Evolutionary conservation across 2,329 filamentous ascomycete species (phyloP).

Genomic region (Fusarium chuoi): DNA sequence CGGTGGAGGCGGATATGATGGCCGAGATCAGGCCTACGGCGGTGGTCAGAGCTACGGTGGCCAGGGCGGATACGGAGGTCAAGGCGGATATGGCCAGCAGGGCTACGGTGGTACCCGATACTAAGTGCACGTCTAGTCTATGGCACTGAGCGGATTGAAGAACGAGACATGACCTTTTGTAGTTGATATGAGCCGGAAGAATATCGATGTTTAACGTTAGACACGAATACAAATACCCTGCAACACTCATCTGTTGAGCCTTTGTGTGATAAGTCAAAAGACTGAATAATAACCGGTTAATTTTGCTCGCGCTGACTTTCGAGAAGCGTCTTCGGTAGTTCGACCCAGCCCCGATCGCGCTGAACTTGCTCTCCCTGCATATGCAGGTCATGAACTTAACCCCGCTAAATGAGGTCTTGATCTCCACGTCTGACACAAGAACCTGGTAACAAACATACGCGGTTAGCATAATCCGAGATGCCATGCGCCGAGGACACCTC

Average conservation of each 20-base stretch:
- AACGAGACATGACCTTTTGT: neutral
- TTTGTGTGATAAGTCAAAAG: too few relatives aligned
- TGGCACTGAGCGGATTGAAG: neutral
- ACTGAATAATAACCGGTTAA: neutral
- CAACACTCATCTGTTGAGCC: neutral
- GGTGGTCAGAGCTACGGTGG: neutral
- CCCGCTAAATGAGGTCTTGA: neutral
- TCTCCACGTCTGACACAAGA: neutral
- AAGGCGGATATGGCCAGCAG: neutral
- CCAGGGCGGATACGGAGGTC: neutral
- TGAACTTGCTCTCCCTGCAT: neutral
- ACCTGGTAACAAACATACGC: neutral
- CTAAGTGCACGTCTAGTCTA: neutral
- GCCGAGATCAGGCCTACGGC: conserved; percentile 3
- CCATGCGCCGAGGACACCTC: neutral
- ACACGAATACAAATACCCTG: neutral
- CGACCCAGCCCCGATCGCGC: neutral
- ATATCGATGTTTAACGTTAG: neutral
- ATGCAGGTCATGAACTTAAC: neutral
- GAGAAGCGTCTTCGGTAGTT: neutral
- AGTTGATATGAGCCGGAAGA: neutral
- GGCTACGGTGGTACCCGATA: neutral
- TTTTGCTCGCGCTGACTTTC: neutral
- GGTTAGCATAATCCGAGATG: neutral
- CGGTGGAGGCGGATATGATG: neutral